Base-by-base conservation (phyloP, 2,329 filamentous ascomycete species). In the Talaromyces sp. region DNA sequence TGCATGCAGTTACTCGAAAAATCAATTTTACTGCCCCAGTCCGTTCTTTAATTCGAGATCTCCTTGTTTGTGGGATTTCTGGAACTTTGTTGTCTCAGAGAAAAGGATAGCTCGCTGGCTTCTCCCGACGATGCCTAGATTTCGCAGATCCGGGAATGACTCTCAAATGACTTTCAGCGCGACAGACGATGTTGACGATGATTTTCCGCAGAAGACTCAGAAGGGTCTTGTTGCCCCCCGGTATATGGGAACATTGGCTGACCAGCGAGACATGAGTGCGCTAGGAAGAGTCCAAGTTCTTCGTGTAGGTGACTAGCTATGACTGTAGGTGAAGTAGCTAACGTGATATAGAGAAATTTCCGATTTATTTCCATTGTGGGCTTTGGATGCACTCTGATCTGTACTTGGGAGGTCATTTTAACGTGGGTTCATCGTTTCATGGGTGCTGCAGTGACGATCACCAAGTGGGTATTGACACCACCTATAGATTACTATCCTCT, bases 321-420 rank as follows among this genome's bases (percentile, higher is more conserved):
- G 4, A 11, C 10, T 19, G 3, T 17, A 32, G 19, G 40, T 29
- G 17, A 17, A 16, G 3, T 16, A 20, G 44, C 58, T 62, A 42
- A 48, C 36, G 22, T 14, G 13, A 5, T 13, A 14, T 49, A 78
- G 75, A 65, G 75, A 58, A 76, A 76, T 49, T 79, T 78, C 64
- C 66, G 68, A 20, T 77, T 76, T 51, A 59, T 77, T 32, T 76
- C 75, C 0, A 77, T 78, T 49, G 60, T 78, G 14, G 75, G 75
- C 11, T 78, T 78, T 55, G 72, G 68, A 14, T 75, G 72, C 42
- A 76, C 73, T 10, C 55, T 76, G 44, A 72, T 77, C 32, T 68
- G 69, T 35, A 77, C 75, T 39, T 78, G 75, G 75, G 74, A 76
- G 60, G 69, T 70, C 29, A 65, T 75, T 20, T 66, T 77, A 24